Evolutionary conservation across 495 filamentous ascomycete species (phyloP), one percentile per base, ranked within the genome.

Genomic region (Penicillium macrosclerotiorum): DNA sequence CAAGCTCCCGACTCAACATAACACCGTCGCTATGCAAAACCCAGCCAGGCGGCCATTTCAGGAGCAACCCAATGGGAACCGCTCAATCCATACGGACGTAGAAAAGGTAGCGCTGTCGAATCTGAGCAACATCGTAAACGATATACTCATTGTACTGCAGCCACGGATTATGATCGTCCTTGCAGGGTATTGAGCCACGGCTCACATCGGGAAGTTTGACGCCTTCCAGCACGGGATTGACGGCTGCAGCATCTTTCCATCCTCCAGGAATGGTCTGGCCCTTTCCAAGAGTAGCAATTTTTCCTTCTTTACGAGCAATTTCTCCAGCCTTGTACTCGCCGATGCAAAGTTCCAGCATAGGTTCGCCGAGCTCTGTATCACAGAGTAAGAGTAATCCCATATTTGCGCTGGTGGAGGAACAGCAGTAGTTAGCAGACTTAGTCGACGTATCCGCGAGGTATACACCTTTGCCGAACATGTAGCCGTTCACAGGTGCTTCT

Each of bases 391-490:
- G 60, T 1, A 84, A 64, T 4, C 80, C 84, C 68, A 77, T 82
- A 8, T 72, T 69, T 8, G 74, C 80, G 32, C 74, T 75, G 50
- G 77, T 75, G 5, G 64, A 64, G 3, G 77, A 54, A 2, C 62
- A 76, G 61, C 88, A 93, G 68, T 94, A 95, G 49, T 81, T 79
- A 16, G 89, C 88, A 4, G 84, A 89, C 64, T 90, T 88, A 61
- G 69, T 79, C 49, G 80, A 84, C 66, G 87, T 86, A 56, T 96
- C 90, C 9, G 90, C 89, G 2, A 95, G 73, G 59, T 96, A 95
- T 32, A 95, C 82, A n/a, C 90, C 90, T 47, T 93, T 91, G 51
- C 85, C 89, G 51, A 93, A 94, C 73, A 81, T 83, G 64, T 91
- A 90, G 1, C 89, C 89, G 36, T 72, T 79, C 3, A 82, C 82